phyloP scores from a whole-genome alignment of 2,329 filamentous ascomycete genomes.

The Aureobasidium sp. region DNA sequence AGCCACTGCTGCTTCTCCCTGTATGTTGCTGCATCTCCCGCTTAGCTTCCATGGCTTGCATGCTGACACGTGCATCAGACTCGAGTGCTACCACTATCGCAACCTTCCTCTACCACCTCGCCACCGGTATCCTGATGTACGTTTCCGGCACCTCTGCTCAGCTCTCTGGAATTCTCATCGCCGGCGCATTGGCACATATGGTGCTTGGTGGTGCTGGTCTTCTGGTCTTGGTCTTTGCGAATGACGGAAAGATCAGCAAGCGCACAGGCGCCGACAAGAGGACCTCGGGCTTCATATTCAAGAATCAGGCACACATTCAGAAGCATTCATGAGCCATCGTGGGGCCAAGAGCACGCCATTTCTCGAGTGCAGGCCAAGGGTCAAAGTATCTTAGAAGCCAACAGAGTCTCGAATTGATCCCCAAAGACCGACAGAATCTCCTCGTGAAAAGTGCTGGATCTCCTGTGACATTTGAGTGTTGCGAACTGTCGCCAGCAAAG shows the following conservation, averaged over 20 bases:
- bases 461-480: no score
- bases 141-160: constrained; percentile 50
- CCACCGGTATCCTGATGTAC: constrained; percentile 58
- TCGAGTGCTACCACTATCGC: constrained; percentile 59
- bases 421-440: background rate
- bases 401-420: background rate
- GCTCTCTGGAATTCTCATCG: constrained; percentile 52
- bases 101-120: constrained; percentile 58
- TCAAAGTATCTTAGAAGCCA: background rate
- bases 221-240: constrained; percentile 56
- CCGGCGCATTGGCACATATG: constrained; percentile 40
- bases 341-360: background rate
- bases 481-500: no score
- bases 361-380: background rate
- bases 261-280: constrained; percentile 59
- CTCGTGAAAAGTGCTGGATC: background rate
- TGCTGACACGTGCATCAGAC: constrained; percentile 22
- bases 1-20: background rate
- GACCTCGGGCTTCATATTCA: constrained; percentile 57
- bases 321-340: constrained; percentile 28
- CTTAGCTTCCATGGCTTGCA: no score
- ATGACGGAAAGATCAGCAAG: constrained; percentile 50
- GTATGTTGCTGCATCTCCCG: background rate
- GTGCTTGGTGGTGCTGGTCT: constrained; percentile 52
- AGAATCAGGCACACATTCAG: constrained; percentile 49